phyloP scores from a whole-genome alignment of 139 green algal species.

The Chlamydomonas asymmetrica region DNA sequence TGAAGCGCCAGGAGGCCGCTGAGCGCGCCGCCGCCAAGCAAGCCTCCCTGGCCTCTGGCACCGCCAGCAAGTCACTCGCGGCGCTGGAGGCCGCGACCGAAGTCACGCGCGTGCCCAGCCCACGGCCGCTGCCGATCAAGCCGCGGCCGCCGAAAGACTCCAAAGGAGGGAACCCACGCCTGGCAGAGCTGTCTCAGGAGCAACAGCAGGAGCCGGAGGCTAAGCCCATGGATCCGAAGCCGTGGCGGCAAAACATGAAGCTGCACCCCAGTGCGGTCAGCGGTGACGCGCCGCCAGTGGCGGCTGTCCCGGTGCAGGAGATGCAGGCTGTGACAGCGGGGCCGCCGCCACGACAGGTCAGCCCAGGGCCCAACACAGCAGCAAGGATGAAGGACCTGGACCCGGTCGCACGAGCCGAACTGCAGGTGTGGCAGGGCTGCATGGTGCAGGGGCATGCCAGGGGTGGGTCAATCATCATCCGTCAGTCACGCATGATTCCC shows the following conservation, averaged over 20 bases:
- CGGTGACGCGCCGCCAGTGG: not conserved
- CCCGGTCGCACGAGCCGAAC: constrained; percentile 6
- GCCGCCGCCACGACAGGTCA: constrained; percentile 15
- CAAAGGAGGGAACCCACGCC: too few relatives aligned
- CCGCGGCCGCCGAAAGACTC: too few relatives aligned
- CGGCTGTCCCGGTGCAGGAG: not conserved
- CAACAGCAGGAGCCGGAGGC: not conserved
- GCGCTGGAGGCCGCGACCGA: not conserved
- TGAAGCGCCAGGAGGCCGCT: not conserved
- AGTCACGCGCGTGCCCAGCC: not conserved
- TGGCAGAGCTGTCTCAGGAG: too few relatives aligned
- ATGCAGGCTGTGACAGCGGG: not conserved
- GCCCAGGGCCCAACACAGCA: constrained; percentile 8
- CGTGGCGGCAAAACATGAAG: constrained; percentile 25
- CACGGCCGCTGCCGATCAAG: not conserved
- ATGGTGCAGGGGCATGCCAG: too few relatives aligned
- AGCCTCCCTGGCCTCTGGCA: not conserved
- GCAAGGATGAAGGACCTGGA: not conserved
- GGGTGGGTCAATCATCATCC: too few relatives aligned
- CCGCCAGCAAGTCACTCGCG: not conserved
- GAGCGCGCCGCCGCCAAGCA: constrained; percentile 9
- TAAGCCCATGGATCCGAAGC: constrained; percentile 6
- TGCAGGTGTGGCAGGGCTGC: too few relatives aligned
- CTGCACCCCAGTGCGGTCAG: not conserved
- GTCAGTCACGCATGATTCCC: too few relatives aligned